Base-by-base conservation (phyloP, 202 grass and related monocot genomes). In the Carex arenaria region DNA sequence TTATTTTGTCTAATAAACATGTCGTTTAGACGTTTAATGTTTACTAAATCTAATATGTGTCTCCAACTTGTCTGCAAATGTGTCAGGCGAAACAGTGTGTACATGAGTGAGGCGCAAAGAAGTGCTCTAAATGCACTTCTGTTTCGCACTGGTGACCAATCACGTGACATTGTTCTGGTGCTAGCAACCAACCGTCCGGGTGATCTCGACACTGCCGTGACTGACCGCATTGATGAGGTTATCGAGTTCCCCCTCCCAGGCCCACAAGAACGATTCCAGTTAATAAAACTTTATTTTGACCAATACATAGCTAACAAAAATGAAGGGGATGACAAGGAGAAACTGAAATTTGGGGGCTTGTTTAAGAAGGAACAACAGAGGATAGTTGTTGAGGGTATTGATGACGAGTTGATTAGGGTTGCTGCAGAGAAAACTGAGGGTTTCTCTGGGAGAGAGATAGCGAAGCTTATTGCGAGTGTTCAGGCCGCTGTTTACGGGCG, bases 401-500 rank as follows among this genome's bases (percentile, higher is more conserved):
- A 61, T 45, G 93, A 99, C 7, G 89, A 96, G 61, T 62, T 92
- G 20, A 87, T 99, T 7, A 72, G 60, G 61, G 88, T 89, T 43
- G 93, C 88, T 23, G 87, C 91, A 19, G 32, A 74, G 40, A 99
- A 88, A 84, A 99, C 82, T 2, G 75, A 93, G 81, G 93, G 96
- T 14, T 99, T 99, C 82, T 99, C 96, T n/a, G 96, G 96, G 11
- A 87, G 96, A 82, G 96, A 99, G 81, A 94, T 99, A 76, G 88
- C 91, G 0, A 96, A 96, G 83, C 89, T 99, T 57, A 86, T 96
- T 81, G 96, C 93, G 5, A 89, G 93, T 64, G 84, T 96, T 59
- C 93, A 92, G 82, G 96, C 96, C 67, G 91, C 96, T 45, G 96
- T 99, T 53, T 96, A 96, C 47, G 88, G 91, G 9, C 86, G 81